These are phyloP conservation scores for Cryptosporidium bovis DNA, from an alignment of 169 alveolate species.

Conservation along the genomic window DNA sequence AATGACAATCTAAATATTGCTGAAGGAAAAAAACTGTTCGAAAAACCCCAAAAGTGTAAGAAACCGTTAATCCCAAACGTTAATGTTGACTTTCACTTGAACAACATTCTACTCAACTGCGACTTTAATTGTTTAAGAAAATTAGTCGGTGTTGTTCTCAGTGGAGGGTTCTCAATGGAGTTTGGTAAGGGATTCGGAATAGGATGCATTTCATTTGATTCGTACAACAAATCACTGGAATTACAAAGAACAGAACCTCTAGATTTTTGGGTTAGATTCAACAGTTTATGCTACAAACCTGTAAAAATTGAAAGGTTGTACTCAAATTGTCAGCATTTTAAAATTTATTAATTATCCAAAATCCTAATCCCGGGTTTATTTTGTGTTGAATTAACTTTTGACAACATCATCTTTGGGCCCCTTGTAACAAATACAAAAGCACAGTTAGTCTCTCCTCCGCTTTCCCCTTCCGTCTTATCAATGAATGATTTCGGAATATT, in stretches of 20 bases:
- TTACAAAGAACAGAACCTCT: constrained; percentile 7
- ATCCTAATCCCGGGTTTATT: constrained; percentile 6
- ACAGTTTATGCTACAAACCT: constrained; percentile 24
- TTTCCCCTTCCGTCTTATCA: neutral
- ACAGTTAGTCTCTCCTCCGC: neutral
- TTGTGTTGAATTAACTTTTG: constrained; percentile 45
- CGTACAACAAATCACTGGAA: constrained; percentile 9
- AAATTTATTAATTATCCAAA: constrained; percentile 16
- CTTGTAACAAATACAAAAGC: constrained; percentile 52
- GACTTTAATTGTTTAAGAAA: constrained; percentile 5
- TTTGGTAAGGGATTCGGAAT: constrained; percentile 47
- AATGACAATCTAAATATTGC: constrained; percentile 1
- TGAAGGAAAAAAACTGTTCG: constrained; percentile 7
- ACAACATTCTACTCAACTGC: neutral
- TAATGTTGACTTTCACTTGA: neutral
- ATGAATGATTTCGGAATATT: constrained; percentile 30
- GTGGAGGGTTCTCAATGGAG: constrained; percentile 62
- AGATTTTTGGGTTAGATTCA: constrained; percentile 50
- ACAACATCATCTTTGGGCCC: constrained; percentile 43
- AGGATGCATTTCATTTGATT: constrained; percentile 48
- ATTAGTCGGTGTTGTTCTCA: constrained; percentile 62
- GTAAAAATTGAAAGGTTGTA: constrained; percentile 35
- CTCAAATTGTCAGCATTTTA: neutral
- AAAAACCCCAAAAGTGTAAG: constrained; percentile 22
- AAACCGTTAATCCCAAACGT: neutral